These are phyloP conservation scores for Zopfia rhizophila DNA, from an alignment of 2,329 filamentous ascomycete genomes.

Conservation along the genomic window DNA sequence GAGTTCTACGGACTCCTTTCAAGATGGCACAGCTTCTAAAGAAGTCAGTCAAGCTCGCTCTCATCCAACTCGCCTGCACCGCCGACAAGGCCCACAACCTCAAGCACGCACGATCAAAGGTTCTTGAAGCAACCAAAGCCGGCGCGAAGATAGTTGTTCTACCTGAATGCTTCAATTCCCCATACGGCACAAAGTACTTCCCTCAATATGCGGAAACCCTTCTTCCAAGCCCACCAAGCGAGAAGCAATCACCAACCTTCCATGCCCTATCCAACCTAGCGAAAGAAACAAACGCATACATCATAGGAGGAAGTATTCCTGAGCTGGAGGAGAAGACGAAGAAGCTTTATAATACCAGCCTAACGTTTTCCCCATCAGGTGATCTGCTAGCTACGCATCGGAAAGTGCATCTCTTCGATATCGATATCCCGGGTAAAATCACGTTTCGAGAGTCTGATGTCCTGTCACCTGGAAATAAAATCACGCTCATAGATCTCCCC, in stretches of 20 bases:
- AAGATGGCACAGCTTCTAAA: constrained; percentile 46
- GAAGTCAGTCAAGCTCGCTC: constrained; percentile 50
- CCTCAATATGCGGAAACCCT: constrained; percentile 91
- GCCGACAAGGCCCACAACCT: constrained; percentile 89
- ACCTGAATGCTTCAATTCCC: constrained; percentile 98
- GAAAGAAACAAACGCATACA: constrained; percentile 78
- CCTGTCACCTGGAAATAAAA: constrained; percentile 81
- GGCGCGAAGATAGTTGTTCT: constrained; percentile 91
- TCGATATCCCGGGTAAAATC: constrained; percentile 96
- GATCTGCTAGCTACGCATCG: constrained; percentile 86
- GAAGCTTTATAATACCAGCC: constrained; percentile 88
- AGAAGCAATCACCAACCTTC: constrained; percentile 80
- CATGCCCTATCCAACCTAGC: constrained; percentile 85
- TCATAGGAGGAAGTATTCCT: constrained; percentile 92
- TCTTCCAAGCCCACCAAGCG: constrained; percentile 77
- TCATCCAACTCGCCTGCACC: constrained; percentile 61
- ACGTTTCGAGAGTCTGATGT: constrained; percentile 91
- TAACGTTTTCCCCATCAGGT: constrained; percentile 83
- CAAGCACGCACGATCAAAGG: constrained; percentile 79
- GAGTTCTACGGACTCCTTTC: too few relatives aligned
- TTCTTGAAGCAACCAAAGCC: constrained; percentile 77
- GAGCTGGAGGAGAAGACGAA: constrained; percentile 73
- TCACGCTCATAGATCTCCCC: constrained; percentile 87
- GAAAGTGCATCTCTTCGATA: constrained; percentile 97
- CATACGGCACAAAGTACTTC: constrained; percentile 93